Conservation (phyloP, 164 flowering plant genomes). For the Magnolia sinica region DNA sequence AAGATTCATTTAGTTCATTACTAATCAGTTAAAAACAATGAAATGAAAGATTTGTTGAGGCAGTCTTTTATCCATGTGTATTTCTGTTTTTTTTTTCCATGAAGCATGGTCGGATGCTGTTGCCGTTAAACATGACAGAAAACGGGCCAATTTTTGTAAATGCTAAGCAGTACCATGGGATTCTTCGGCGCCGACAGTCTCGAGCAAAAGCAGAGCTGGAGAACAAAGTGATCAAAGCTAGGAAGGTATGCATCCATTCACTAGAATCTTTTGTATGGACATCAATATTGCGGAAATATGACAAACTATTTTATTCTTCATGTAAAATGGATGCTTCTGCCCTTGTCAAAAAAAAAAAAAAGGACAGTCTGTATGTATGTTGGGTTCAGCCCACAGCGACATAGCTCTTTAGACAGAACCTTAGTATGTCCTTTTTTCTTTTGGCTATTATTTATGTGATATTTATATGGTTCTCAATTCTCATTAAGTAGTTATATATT, state of each 20-base stretch:
- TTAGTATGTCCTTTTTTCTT: neutral
- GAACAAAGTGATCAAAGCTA: conserved; percentile 41
- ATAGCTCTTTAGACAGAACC: neutral
- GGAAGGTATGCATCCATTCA: conserved; percentile 55
- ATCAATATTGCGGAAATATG: neutral
- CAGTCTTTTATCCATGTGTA: neutral
- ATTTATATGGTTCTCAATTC: neutral
- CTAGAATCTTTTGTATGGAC: conserved; percentile 4
- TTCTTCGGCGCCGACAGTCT: conserved; percentile 68
- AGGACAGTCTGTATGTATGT: no score
- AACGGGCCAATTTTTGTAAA: conserved; percentile 79
- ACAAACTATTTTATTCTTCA: neutral
- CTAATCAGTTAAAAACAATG: no score
- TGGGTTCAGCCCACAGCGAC: no score
- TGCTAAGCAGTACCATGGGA: conserved; percentile 88
- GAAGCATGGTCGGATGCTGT: conserved; percentile 60
- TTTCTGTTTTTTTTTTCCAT: neutral
- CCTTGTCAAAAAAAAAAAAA: no score
- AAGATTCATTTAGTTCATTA: no score
- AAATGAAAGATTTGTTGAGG: neutral
- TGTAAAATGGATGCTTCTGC: neutral
- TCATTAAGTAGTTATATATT: no score
- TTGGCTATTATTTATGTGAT: no score
- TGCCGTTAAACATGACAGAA: conserved; percentile 60
- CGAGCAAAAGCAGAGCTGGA: conserved; percentile 73